Evolutionary conservation across 306 rosid genomes (phyloP).

Genomic region (Astragalus glycyphyllos): DNA sequence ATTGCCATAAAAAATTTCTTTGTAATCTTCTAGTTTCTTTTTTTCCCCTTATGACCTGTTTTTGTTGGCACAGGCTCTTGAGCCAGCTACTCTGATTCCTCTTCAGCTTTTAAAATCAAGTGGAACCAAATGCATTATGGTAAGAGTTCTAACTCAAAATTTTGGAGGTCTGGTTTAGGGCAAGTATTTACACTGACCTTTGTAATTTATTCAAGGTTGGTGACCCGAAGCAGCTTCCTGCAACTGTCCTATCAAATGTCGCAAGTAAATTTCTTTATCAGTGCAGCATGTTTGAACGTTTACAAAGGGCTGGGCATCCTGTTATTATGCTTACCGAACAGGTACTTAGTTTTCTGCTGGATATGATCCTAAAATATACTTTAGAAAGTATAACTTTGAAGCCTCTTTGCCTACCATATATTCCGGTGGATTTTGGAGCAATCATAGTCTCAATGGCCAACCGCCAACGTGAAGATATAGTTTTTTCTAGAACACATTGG

Average conservation of each 20-base stretch:
- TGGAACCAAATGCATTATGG: constrained; percentile 90
- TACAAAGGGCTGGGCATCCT: constrained; percentile 95
- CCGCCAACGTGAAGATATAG: not conserved
- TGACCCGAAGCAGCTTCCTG: constrained; percentile 99
- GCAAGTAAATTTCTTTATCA: constrained; percentile 83
- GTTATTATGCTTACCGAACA: constrained; percentile 89
- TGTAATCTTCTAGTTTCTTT: constrained; percentile 34
- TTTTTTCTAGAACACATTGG: not conserved
- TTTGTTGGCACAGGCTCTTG: constrained; percentile 74
- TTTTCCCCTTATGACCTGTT: constrained; percentile 38
- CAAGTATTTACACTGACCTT: constrained; percentile 49
- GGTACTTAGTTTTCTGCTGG: constrained; percentile 53
- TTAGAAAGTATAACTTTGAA: constrained; percentile 2
- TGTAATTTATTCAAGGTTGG: constrained; percentile 76
- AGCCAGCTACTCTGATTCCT: constrained; percentile 97
- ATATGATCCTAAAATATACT: constrained; percentile 31
- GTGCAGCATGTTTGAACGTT: constrained; percentile 99
- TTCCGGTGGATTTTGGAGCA: constrained; percentile 23
- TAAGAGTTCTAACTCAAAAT: constrained; percentile 44
- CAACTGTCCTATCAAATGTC: constrained; percentile 87
- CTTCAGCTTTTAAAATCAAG: constrained; percentile 90
- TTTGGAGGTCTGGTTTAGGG: constrained; percentile 33
- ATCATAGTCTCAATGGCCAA: not conserved
- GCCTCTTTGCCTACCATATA: constrained; percentile 29
- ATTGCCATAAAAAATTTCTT: constrained; percentile 35